Base-by-base conservation (phyloP, 2,329 filamentous ascomycete species). In the Scolecobasidium constrictum region DNA sequence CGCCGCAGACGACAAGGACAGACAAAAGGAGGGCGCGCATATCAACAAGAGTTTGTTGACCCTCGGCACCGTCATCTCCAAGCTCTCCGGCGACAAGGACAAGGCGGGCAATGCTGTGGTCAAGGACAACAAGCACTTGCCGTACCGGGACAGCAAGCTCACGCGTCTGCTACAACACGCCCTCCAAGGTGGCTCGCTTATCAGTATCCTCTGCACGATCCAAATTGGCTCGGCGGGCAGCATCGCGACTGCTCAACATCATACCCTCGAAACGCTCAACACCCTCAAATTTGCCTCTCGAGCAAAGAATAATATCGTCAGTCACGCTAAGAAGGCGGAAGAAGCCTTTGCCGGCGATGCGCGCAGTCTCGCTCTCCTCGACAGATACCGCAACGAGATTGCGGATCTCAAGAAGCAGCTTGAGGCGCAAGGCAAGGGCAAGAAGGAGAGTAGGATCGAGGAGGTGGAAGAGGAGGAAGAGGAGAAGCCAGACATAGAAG, bases 1-100 rank as follows among this genome's bases (percentile, higher is more conserved):
- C 62, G 92, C 92, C 33, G 92, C 92, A 3, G 92, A 96, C 55
- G 84, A 82, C 43, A 98, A 96, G 60, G 92, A 96, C 65, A 78
- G 92, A 42, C 77, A 92, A 36, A 86, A 86, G 13, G 92, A 98
- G 64, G 92, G 92, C 49, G 90, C 90, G 11, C 92, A 98, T 59
- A 98, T 98, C 66, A 98, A 98, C 70, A 96, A 96, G 67, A 95
- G 87, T 60, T 66, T 98, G 56, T 76, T 98, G 46, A 98, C 92
- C 0, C 69, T 98, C 3, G 92, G 92, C 40, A 98, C 86, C 1
- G 92, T 98, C 54, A 95, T 98, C 58, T 84, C 86, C 9, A 83
- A 84, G 49, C 70, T 98, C n/a, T 93, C 90, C 1, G 86, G 86
- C 43, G 78, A 82, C 55, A 94, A 93, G 57, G 85, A 94, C 34